phyloP scores from a whole-genome alignment of 768 basidiomycete genomes.

The Macrolepiota dolichaula region DNA sequence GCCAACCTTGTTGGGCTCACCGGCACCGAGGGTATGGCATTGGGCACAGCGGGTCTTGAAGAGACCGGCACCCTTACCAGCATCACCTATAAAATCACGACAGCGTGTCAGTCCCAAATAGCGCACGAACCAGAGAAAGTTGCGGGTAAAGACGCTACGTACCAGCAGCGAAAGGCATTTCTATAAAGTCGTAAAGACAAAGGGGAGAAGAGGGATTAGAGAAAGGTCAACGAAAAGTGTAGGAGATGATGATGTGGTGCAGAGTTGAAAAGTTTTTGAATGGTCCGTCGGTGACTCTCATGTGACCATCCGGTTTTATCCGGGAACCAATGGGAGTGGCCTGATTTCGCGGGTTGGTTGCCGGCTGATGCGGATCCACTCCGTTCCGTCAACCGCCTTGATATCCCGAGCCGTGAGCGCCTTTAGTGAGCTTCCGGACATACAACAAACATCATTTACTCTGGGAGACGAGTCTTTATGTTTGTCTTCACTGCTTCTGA shows the following conservation, averaged over 20 bases:
- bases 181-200: constrained; percentile 22
- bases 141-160: constrained; percentile 25
- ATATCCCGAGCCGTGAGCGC: neutral
- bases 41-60: constrained; percentile 97
- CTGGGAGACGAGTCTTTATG: neutral
- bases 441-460: neutral
- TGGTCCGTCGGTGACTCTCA: constrained; percentile 16
- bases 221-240: constrained; percentile 11
- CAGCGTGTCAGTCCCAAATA: neutral
- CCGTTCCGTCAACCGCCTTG: constrained; percentile 1
- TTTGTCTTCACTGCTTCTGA: neutral
- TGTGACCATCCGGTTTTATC: constrained; percentile 30
- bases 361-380: constrained; percentile 6
- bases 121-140: constrained; percentile 36
- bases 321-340: constrained; percentile 26
- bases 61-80: constrained; percentile 85
- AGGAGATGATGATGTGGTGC: constrained; percentile 15
- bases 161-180: constrained; percentile 43
- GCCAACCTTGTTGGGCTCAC: constrained; percentile 85
- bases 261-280: constrained; percentile 21
- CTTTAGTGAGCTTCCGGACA: neutral
- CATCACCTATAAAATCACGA: constrained; percentile 61
- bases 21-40: constrained; percentile 83
- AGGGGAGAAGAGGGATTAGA: constrained; percentile 15
- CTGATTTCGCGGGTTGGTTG: constrained; percentile 11